Evolutionary conservation across 805 yeast species (phyloP).

Genomic region (Pichia membranifaciens): DNA sequence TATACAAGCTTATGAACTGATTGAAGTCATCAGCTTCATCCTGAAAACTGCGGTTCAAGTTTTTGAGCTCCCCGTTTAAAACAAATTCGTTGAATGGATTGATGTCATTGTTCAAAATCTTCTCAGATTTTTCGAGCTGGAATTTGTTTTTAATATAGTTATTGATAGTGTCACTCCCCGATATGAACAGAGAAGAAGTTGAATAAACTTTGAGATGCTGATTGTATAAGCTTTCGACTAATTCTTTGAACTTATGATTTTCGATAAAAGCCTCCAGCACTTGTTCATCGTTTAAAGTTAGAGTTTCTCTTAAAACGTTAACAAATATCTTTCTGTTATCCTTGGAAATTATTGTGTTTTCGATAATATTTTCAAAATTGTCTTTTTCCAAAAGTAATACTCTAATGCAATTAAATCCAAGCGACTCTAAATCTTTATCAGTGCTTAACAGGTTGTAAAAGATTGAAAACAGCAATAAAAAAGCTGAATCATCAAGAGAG

Average conservation of each 20-base stretch:
- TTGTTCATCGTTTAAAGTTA: slow-evolving; percentile 20
- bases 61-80: slow-evolving; percentile 40
- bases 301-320: slow-evolving; percentile 4
- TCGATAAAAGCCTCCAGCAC: slow-evolving; percentile 11
- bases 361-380: not conserved
- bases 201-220: slow-evolving; percentile 4
- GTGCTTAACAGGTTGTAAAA: slow-evolving; percentile 15
- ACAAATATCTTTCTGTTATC: not conserved
- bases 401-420: slow-evolving; percentile 23
- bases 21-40: slow-evolving; percentile 60
- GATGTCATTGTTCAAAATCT: slow-evolving; percentile 23
- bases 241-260: slow-evolving; percentile 10
- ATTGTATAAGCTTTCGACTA: slow-evolving; percentile 12
- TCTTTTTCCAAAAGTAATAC: slow-evolving; percentile 14
- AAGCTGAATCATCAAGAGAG: slow-evolving; percentile 9
- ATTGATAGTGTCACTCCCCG: slow-evolving; percentile 6
- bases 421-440: slow-evolving; percentile 14
- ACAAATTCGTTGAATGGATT: slow-evolving; percentile 34
- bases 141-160: not conserved
- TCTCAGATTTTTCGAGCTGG: not conserved
- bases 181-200: not conserved
- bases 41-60: slow-evolving; percentile 49
- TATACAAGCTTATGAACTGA: slow-evolving; percentile 43
- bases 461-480: slow-evolving; percentile 13
- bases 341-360: not conserved